phyloP scores from a whole-genome alignment of 2,329 filamentous ascomycete genomes.

The Trichoderma endophyticum region DNA sequence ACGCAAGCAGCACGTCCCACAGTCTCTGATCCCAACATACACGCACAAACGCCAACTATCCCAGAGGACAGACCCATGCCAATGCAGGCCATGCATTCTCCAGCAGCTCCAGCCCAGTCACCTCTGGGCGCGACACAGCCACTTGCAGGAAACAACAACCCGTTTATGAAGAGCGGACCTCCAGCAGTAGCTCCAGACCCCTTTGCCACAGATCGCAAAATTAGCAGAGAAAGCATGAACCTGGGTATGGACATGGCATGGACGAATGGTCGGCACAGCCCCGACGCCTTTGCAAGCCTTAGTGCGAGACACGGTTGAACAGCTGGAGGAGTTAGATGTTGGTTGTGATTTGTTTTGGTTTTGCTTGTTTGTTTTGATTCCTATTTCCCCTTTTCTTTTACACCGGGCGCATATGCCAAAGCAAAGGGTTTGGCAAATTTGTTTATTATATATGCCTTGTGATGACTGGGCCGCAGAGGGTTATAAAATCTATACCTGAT shows the following conservation, averaged over 20 bases:
- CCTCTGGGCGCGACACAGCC: slow-evolving; percentile 33
- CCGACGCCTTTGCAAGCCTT: slow-evolving; percentile 74
- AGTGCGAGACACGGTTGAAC: slow-evolving; percentile 56
- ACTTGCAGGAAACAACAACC: slow-evolving; percentile 52
- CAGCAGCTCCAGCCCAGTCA: slow-evolving; percentile 26
- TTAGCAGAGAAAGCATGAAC: slow-evolving; percentile 68
- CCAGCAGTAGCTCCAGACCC: slow-evolving; percentile 40
- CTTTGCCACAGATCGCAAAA: slow-evolving; percentile 33
- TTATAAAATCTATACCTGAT: slow-evolving; percentile 8
- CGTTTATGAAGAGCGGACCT: slow-evolving; percentile 46
- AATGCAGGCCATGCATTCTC: slow-evolving; percentile 28
- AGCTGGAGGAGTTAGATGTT: slow-evolving; percentile 9
- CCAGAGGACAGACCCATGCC: slow-evolving; percentile 29
- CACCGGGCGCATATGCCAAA: slow-evolving; percentile 14
- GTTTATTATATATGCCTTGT: slow-evolving; percentile 14
- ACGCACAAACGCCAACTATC: slow-evolving; percentile 29
- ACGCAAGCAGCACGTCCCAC: slow-evolving; percentile 47
- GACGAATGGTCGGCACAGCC: slow-evolving; percentile 70
- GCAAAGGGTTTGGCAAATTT: slow-evolving; percentile 14
- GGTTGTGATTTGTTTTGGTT: background rate
- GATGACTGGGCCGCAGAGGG: slow-evolving; percentile 3
- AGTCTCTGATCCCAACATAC: slow-evolving; percentile 30
- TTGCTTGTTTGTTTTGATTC: background rate
- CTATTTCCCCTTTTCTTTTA: slow-evolving; percentile 1
- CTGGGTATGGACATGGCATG: slow-evolving; percentile 62